A percentile compares a stretch with the other conserved stretches of the same genome.
Evolutionary conservation across 129 eudicot genomes (phyloP).

Genomic region (Flaveria bidentis): DNA sequence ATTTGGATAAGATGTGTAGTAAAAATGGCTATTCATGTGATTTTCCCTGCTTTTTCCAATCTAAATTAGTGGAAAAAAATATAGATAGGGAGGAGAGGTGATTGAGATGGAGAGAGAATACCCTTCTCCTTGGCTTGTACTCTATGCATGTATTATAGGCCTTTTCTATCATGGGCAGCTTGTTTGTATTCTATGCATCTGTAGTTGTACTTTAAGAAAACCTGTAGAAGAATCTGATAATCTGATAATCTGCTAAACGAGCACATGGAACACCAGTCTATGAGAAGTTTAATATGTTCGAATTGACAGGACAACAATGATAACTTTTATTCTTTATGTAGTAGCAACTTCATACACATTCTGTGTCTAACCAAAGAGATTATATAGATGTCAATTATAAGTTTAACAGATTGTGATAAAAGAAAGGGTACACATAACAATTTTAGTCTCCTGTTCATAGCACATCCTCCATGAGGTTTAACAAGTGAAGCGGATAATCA

Average conservation of each 20-base stretch:
- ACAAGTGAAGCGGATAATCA: neutral
- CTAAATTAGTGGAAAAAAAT: constrained; percentile 20
- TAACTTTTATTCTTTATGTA: neutral
- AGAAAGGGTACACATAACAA: constrained; percentile 20
- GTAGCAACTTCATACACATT: constrained; percentile 23
- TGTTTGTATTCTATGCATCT: neutral
- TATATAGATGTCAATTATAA: constrained; percentile 29
- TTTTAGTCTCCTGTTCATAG: constrained; percentile 14
- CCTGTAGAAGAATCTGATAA: neutral
- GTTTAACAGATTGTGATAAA: constrained; percentile 13
- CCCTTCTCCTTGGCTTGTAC: constrained; percentile 22
- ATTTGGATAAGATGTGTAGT: neutral
- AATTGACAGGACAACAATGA: neutral
- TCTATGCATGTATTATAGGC: constrained; percentile 20
- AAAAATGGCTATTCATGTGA: neutral
- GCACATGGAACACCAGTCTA: neutral
- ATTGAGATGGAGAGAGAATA: constrained; percentile 31
- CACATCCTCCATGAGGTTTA: constrained; percentile 21
- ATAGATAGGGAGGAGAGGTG: constrained; percentile 32
- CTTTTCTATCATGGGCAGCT: neutral
- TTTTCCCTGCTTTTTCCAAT: neutral
- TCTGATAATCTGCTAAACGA: constrained; percentile 10
- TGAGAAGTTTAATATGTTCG: constrained; percentile 12
- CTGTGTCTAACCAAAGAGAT: constrained; percentile 20
- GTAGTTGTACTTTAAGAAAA: neutral